Conservation (phyloP, 768 basidiomycete species). For the Macrocybe gigantea region DNA sequence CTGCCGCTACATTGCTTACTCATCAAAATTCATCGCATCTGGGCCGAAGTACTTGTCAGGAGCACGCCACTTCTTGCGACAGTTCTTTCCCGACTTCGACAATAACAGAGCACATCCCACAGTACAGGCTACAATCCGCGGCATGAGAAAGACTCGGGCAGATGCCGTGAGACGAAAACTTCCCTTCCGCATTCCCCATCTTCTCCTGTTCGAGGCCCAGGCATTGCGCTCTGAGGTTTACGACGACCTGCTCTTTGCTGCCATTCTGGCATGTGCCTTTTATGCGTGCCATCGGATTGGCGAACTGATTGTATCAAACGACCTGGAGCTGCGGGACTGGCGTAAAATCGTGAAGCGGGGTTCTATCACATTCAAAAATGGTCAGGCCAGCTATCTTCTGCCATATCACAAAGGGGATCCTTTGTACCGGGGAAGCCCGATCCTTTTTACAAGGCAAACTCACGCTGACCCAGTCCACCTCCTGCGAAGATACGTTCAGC, state of each 20-base stretch:
- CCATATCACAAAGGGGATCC: conserved; percentile 14
- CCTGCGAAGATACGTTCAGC: conserved; percentile 7
- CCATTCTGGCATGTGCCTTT: conserved; percentile 11
- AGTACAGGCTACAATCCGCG: not conserved
- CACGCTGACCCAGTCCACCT: conserved; percentile 11
- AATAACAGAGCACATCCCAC: conserved; percentile 2
- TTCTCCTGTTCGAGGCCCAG: too few species aligned
- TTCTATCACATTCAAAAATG: not conserved
- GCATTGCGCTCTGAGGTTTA: not conserved
- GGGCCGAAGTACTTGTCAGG: conserved; percentile 14
- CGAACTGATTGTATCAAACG: conserved; percentile 9
- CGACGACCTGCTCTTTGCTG: conserved; percentile 12
- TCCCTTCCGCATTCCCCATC: too few species aligned
- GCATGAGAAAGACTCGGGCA: not conserved
- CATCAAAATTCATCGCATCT: conserved; percentile 11
- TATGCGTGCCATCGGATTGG: conserved; percentile 14
- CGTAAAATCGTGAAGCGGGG: not conserved
- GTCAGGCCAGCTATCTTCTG: not conserved
- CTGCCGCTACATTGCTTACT: conserved; percentile 13
- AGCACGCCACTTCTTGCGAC: conserved; percentile 1
- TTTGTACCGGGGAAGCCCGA: conserved; percentile 15
- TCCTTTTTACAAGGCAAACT: conserved; percentile 11
- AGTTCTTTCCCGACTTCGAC: conserved; percentile 8
- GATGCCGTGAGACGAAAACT: too few species aligned
- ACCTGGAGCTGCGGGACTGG: not conserved